Evolutionary conservation across 441 rosid genomes (phyloP).

Genomic region (Populus trichocarpa): DNA sequence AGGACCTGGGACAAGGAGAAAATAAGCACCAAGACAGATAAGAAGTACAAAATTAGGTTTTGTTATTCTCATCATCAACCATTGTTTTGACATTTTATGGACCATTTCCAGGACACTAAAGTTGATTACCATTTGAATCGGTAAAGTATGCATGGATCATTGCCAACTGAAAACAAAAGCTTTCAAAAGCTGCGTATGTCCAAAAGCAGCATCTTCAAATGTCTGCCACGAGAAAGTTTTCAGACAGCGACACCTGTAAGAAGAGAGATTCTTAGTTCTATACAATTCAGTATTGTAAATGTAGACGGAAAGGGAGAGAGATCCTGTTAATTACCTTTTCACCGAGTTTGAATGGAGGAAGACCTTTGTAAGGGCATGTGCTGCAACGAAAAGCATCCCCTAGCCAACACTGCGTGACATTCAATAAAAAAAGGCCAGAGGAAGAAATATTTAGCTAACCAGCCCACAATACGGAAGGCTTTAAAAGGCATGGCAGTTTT

Average conservation of each 20-base stretch:
- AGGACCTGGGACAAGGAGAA: background rate
- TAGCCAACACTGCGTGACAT: conserved; percentile 64
- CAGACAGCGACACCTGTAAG: conserved; percentile 61
- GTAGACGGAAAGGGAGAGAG: background rate
- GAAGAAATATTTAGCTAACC: background rate
- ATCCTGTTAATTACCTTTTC: conserved; percentile 61
- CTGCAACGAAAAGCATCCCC: conserved; percentile 96
- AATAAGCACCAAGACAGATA: background rate
- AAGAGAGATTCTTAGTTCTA: background rate
- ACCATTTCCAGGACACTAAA: background rate
- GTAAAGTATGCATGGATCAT: background rate
- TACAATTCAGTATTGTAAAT: background rate
- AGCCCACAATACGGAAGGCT: background rate
- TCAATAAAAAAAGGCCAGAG: background rate
- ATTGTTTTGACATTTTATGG: background rate
- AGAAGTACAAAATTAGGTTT: too few species aligned
- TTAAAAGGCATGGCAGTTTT: background rate
- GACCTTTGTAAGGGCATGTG: conserved; percentile 94
- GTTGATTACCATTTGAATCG: background rate
- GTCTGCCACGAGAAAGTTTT: conserved; percentile 73
- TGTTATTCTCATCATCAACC: background rate
- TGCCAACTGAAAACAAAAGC: background rate
- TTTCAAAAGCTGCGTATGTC: background rate
- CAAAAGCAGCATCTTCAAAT: background rate
- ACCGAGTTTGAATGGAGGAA: conserved; percentile 78